phyloP scores from a whole-genome alignment of 768 basidiomycete genomes.

The Postia placenta region DNA sequence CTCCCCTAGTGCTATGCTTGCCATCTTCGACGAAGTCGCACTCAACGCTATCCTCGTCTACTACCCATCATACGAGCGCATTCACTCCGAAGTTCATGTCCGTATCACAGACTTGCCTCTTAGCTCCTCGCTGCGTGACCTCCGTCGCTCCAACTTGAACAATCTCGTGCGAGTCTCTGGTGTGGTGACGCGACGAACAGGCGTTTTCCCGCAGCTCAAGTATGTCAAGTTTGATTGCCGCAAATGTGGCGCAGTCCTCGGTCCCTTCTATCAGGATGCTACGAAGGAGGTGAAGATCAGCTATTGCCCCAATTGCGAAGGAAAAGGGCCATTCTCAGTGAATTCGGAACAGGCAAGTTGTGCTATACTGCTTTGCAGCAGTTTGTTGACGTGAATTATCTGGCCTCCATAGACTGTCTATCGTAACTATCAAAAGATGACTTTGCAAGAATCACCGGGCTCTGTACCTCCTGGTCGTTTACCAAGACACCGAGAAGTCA shows the following conservation, averaged over 20 bases:
- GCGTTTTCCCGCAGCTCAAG: slow-evolving; percentile 98
- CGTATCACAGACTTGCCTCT: slow-evolving; percentile 93
- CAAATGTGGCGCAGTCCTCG: slow-evolving; percentile 90
- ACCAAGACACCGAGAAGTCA: slow-evolving; percentile 93
- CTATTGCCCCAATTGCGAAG: slow-evolving; percentile 91
- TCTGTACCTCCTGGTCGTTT: slow-evolving; percentile 96
- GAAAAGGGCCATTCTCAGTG: slow-evolving; percentile 91
- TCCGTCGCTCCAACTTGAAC: slow-evolving; percentile 88
- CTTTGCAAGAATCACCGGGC: slow-evolving; percentile 95
- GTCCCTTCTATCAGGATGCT: slow-evolving; percentile 98
- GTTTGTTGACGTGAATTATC: background rate
- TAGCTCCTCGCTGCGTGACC: slow-evolving; percentile 84
- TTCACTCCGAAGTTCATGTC: slow-evolving; percentile 97
- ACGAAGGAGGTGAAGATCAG: slow-evolving; percentile 91
- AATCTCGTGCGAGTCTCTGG: slow-evolving; percentile 93
- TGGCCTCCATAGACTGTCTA: slow-evolving; percentile 78
- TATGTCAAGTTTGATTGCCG: slow-evolving; percentile 98
- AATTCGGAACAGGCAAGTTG: slow-evolving; percentile 85
- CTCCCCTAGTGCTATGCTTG: slow-evolving; percentile 87
- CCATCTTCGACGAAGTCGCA: slow-evolving; percentile 93
- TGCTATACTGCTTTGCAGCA: no score
- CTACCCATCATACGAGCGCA: slow-evolving; percentile 93
- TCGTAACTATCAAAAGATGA: slow-evolving; percentile 98
- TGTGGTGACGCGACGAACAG: slow-evolving; percentile 91
- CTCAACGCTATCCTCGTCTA: slow-evolving; percentile 91